phyloP scores from a whole-genome alignment of 2,329 filamentous ascomycete species.

The Zymoseptoria crescenta region DNA sequence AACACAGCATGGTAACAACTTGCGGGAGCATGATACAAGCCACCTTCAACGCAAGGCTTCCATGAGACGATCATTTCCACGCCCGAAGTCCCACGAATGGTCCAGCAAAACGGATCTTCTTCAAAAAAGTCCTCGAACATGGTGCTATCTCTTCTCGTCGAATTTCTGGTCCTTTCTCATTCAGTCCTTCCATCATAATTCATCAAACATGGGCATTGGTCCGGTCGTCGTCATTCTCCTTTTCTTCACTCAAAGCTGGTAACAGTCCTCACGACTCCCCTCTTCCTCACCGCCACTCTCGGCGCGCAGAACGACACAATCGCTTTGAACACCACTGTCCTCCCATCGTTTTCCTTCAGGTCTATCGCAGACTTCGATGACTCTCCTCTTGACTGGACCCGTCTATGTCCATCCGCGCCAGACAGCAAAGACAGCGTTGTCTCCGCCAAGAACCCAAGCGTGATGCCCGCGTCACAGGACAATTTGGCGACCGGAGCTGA shows the following conservation, averaged over 20 bases:
- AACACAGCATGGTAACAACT: neutral
- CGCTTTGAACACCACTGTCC: slow-evolving; percentile 19
- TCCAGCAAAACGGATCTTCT: neutral
- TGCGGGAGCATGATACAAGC: neutral
- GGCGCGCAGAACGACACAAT: slow-evolving; percentile 22
- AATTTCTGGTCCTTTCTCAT: neutral
- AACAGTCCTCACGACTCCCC: slow-evolving; percentile 11
- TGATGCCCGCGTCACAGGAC: slow-evolving; percentile 24
- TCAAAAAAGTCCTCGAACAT: no score
- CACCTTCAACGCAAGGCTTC: neutral
- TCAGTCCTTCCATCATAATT: neutral
- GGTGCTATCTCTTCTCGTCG: neutral
- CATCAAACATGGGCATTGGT: neutral
- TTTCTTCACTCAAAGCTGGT: slow-evolving; percentile 12
- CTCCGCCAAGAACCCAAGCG: slow-evolving; percentile 24
- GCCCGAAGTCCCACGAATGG: neutral
- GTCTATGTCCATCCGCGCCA: neutral
- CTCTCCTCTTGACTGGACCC: neutral
- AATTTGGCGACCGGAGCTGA: slow-evolving; percentile 17
- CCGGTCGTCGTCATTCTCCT: neutral
- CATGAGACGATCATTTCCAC: neutral
- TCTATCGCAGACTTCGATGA: neutral
- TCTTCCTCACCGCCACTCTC: slow-evolving; percentile 10
- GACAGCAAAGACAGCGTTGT: slow-evolving; percentile 16
- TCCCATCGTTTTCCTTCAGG: neutral